These are phyloP conservation scores for Clarkia xantiana DNA, from an alignment of 345 rosid species.

Conservation along the genomic window DNA sequence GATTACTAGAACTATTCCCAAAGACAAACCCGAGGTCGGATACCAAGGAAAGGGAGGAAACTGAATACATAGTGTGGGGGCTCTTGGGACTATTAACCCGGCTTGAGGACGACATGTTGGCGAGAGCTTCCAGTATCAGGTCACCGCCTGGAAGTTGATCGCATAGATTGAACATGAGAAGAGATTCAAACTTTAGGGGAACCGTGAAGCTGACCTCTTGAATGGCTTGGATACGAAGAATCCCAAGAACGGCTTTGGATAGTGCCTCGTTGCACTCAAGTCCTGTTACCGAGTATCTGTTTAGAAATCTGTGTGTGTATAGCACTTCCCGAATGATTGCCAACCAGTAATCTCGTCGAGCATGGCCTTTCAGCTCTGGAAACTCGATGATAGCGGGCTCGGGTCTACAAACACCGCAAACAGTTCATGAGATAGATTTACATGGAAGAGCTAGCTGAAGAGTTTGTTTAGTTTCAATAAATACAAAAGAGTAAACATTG, in stretches of 20 bases:
- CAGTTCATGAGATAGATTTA: neutral
- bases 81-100: constrained; percentile 22
- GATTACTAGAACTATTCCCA: constrained; percentile 21
- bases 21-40: constrained; percentile 64
- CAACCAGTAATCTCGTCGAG: constrained; percentile 90
- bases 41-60: constrained; percentile 70
- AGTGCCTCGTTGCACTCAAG: constrained; percentile 59
- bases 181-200: constrained; percentile 27
- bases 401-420: constrained; percentile 34
- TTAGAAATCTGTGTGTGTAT: constrained; percentile 54
- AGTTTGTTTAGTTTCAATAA: too few species aligned
- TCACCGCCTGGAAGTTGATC: constrained; percentile 98
- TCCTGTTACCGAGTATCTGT: constrained; percentile 48
- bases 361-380: constrained; percentile 92
- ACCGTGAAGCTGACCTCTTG: constrained; percentile 41
- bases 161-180: constrained; percentile 83
- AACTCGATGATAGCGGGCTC: constrained; percentile 84
- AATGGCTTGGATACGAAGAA: constrained; percentile 70
- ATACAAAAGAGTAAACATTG: neutral
- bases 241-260: constrained; percentile 75
- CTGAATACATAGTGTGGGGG: constrained; percentile 49
- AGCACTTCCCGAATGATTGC: constrained; percentile 65
- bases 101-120: constrained; percentile 44
- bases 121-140: constrained; percentile 75
- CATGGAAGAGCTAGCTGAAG: too few species aligned